A percentile compares a stretch with the other conserved stretches of the same genome.
Conservation (phyloP, 306 rosid species). For the Vigna mungo region DNA sequence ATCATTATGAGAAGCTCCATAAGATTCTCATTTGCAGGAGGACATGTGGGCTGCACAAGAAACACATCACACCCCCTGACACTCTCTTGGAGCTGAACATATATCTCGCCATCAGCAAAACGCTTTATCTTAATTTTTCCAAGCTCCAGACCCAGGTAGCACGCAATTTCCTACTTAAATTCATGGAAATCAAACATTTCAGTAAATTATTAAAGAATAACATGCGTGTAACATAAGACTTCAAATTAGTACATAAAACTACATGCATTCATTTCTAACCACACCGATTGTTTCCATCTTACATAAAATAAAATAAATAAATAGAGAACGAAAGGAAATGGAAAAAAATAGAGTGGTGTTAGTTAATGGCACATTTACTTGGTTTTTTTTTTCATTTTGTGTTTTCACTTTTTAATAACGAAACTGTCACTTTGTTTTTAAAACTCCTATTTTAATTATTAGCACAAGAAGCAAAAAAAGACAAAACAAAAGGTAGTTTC, state of each 20-base stretch:
- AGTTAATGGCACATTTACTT: background rate
- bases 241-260: constrained; percentile 21
- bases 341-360: background rate
- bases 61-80: constrained; percentile 94
- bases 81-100: constrained; percentile 97
- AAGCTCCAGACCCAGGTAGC: constrained; percentile 92
- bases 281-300: background rate
- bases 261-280: background rate
- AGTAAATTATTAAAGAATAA: constrained; percentile 1
- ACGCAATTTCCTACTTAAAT: constrained; percentile 77
- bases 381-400: background rate
- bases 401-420: background rate
- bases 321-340: background rate
- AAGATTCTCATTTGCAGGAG: constrained; percentile 95
- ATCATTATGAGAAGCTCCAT: constrained; percentile 97
- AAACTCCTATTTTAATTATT: background rate
- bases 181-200: constrained; percentile 31
- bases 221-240: background rate
- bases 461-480: background rate
- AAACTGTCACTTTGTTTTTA: background rate
- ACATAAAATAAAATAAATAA: background rate
- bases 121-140: constrained; percentile 91
- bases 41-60: constrained; percentile 98
- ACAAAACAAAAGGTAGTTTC: too few species aligned
- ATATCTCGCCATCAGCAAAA: constrained; percentile 96